These are phyloP conservation scores for Yamadazyma diddensiae DNA, from an alignment of 1,139 yeast species.

Conservation along the genomic window DNA sequence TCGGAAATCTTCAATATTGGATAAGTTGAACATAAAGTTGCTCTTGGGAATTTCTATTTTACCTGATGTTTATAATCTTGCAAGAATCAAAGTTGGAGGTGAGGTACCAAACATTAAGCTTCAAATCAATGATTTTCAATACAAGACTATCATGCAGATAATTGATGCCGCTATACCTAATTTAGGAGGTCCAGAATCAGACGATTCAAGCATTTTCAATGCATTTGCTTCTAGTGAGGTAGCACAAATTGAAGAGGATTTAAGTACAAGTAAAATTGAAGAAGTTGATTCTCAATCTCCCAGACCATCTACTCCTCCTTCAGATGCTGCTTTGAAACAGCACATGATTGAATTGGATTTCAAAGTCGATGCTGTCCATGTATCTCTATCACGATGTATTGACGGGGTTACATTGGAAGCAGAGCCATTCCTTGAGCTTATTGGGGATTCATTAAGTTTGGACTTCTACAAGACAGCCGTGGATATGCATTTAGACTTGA, in stretches of 20 bases:
- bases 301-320: slow-evolving; percentile 2
- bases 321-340: slow-evolving; percentile 39
- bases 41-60: slow-evolving; percentile 77
- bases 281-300: neutral
- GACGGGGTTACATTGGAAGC: slow-evolving; percentile 60
- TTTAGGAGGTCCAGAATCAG: slow-evolving; percentile 34
- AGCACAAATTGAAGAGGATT: slow-evolving; percentile 22
- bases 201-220: slow-evolving; percentile 32
- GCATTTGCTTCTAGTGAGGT: slow-evolving; percentile 27
- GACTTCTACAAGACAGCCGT: slow-evolving; percentile 56
- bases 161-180: slow-evolving; percentile 70
- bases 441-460: slow-evolving; percentile 64
- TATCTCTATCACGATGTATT: slow-evolving; percentile 67
- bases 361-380: slow-evolving; percentile 57
- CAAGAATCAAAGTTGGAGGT: slow-evolving; percentile 73
- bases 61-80: slow-evolving; percentile 73
- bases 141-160: slow-evolving; percentile 79
- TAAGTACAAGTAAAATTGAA: slow-evolving; percentile 6
- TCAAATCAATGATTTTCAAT: slow-evolving; percentile 82
- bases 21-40: slow-evolving; percentile 71
- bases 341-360: slow-evolving; percentile 69
- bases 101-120: slow-evolving; percentile 73
- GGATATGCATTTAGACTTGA: slow-evolving; percentile 66
- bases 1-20: slow-evolving; percentile 58
- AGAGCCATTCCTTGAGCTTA: slow-evolving; percentile 67